Percentiles rank a stretch among this genome's conserved stretches.
These are phyloP conservation scores for Ustilago esculenta DNA, from an alignment of 1,284 basidiomycete species.

Conservation along the genomic window DNA sequence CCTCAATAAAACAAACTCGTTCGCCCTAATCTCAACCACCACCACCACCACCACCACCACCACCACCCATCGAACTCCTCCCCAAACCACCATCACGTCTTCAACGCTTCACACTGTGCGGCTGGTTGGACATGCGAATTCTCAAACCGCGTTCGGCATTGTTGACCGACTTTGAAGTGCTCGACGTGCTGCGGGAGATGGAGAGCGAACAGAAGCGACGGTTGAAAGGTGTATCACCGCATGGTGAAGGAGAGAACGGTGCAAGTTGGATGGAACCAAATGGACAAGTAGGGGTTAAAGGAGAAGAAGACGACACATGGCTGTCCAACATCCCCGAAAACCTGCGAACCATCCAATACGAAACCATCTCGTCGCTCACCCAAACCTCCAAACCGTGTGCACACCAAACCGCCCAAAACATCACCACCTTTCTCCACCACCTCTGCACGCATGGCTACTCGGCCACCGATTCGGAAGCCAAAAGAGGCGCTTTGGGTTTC, in stretches of 20 bases:
- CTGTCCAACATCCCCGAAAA: constrained; percentile 72
- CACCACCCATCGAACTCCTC: constrained; percentile 3
- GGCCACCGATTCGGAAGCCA: constrained; percentile 41
- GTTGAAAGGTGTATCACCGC: too few relatives aligned
- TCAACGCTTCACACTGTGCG: too few relatives aligned
- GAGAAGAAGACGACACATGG: constrained; percentile 41
- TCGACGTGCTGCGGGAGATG: constrained; percentile 79
- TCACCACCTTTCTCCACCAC: constrained; percentile 75
- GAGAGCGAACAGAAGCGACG: constrained; percentile 74
- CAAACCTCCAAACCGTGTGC: constrained; percentile 77
- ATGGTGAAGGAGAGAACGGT: too few relatives aligned
- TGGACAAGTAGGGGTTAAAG: too few relatives aligned
- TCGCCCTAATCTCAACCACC: neutral
- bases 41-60: neutral
- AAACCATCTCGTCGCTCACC: constrained; percentile 85
- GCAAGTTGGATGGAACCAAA: too few relatives aligned
- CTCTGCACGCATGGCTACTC: constrained; percentile 68
- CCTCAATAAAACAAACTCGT: neutral
- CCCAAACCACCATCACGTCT: constrained; percentile 1
- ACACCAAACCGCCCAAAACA: constrained; percentile 75
- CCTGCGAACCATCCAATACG: constrained; percentile 84
- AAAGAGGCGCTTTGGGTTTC: constrained; percentile 72
- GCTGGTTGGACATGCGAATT: constrained; percentile 75
- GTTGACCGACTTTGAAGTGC: constrained; percentile 85
- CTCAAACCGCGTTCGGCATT: constrained; percentile 80